Percentiles rank a stretch among this genome's conserved stretches.
phyloP scores from a whole-genome alignment of 495 filamentous ascomycete genomes.

The Trichoderma orchidacearum region DNA sequence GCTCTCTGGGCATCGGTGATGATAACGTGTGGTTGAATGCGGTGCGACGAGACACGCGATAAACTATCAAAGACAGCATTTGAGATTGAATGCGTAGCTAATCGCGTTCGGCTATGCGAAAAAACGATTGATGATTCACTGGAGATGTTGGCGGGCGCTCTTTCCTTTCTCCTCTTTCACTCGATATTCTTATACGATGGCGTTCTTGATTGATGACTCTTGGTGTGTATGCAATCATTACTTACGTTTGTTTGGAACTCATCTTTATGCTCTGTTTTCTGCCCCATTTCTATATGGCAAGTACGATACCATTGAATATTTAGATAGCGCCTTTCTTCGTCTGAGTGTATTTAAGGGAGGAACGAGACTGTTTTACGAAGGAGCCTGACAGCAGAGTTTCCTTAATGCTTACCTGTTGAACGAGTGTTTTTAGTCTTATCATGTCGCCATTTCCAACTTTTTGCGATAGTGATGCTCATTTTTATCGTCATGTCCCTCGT shows the following conservation, averaged over 20 bases:
- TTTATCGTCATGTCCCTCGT: background rate
- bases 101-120: too few relatives aligned
- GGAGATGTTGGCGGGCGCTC: background rate
- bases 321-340: background rate
- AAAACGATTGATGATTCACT: too few relatives aligned
- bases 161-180: background rate
- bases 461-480: background rate
- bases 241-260: background rate
- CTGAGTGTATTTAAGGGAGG: background rate
- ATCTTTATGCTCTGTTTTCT: background rate
- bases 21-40: conserved; percentile 40
- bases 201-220: background rate
- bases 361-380: background rate
- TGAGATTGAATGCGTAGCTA: background rate
- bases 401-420: background rate
- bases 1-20: conserved; percentile 40
- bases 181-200: background rate
- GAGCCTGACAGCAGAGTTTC: background rate
- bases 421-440: background rate
- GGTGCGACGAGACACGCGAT: background rate
- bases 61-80: background rate
- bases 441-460: background rate
- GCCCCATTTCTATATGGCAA: background rate
- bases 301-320: background rate
- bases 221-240: background rate